Evolutionary conservation across 177 flowering plant genomes (phyloP), one percentile per base, ranked within the genome.

Genomic region (Vitis hybrid): DNA sequence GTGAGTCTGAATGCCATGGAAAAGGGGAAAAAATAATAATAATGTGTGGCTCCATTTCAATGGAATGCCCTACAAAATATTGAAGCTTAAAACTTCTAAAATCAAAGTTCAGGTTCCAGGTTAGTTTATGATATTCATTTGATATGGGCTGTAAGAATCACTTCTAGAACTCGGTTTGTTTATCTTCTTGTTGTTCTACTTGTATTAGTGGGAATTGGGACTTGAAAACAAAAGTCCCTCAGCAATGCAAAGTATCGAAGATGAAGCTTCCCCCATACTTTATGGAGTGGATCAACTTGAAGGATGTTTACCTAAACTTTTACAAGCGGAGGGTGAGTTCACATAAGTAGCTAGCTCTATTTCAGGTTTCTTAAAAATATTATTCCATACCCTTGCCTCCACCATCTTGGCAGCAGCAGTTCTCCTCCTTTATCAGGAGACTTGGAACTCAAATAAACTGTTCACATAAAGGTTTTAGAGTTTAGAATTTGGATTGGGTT

Each of bases 231-330:
- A 89, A 95, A 82, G 70, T 95, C 32, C 99, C 99, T 73, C 84
- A 89, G 79, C 99, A 95, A 59, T 95, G 99, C 80, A 78, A 69
- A 60, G 93, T 84, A 63, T 81, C 97, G 10, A 74, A 77, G 60
- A 79, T 91, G 78, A 81, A 85, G 70, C 84, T 88, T 62, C 97
- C 99, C 4, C 65, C 80, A 14, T 95, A 91, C 78, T 91, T 95
- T 73, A 87, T 81, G 90, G 98, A 95, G 75, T 95, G 98, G 99
- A 90, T 95, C 76, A 95, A 95, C 82, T 74, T 95, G 74, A 95
- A 95, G 80, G 99, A 95, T 65, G 77, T 90, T 45, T 93, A 84
- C 72, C 85, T 89, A 60, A 93, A 95, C 66, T 95, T 93, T 75
- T 95, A 95, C 83, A 80, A 83, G 19, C 84, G 82, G 66, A 84